A percentile compares a stretch with the other conserved stretches of the same genome.
These are phyloP conservation scores for Carex myosuroides DNA, from an alignment of 176 grass and related monocot species.

Conservation along the genomic window DNA sequence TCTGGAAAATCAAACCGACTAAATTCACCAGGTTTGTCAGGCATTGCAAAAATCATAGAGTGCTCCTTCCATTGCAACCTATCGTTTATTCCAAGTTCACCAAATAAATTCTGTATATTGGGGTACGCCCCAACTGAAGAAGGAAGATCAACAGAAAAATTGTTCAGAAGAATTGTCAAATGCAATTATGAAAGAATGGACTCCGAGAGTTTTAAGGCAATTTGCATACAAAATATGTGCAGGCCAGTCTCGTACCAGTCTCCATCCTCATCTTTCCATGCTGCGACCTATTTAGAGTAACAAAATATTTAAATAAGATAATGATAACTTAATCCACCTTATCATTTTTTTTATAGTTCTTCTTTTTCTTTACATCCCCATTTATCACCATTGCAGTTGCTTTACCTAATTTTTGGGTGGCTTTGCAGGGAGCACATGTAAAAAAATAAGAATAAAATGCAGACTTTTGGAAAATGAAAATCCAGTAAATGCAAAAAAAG, in stretches of 20 bases:
- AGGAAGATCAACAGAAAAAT: conserved; percentile 28
- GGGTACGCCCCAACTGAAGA: conserved; percentile 97
- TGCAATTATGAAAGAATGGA: conserved; percentile 16
- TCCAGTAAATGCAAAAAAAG: conserved; percentile 4
- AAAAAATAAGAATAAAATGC: neutral
- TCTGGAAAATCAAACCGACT: conserved; percentile 97
- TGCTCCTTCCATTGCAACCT: conserved; percentile 99
- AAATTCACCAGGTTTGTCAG: conserved; percentile 87
- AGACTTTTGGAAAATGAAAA: neutral
- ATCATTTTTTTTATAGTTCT: neutral
- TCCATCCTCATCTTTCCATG: conserved; percentile 96
- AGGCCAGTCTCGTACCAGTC: conserved; percentile 98
- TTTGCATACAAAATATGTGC: conserved; percentile 94
- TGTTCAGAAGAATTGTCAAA: conserved; percentile 28
- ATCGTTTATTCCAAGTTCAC: conserved; percentile 90
- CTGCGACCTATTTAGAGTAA: conserved; percentile 51
- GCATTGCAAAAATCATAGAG: conserved; percentile 99
- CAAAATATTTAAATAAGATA: conserved; percentile 1
- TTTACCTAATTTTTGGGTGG: neutral
- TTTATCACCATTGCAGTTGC: neutral
- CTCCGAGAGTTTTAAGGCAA: neutral
- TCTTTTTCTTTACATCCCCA: neutral
- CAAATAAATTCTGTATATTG: conserved; percentile 96
- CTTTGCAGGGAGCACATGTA: neutral
- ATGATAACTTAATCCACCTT: neutral